Base-by-base conservation (phyloP, 2,329 filamentous ascomycete species). In the Diplodia sapinea region DNA sequence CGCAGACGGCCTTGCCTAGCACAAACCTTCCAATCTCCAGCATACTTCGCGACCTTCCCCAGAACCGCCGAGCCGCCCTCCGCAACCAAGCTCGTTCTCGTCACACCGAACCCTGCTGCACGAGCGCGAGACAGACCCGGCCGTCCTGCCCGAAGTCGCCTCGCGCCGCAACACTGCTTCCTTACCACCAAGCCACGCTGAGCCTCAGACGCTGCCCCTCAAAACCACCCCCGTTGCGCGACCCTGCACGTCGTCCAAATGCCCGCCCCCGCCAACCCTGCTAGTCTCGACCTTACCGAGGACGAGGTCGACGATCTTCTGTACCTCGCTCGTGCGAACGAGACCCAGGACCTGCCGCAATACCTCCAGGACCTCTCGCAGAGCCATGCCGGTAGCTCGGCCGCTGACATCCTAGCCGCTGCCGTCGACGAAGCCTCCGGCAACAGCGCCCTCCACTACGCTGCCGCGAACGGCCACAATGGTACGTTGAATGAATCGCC, bases 261-360 rank as follows among this genome's bases (percentile, higher is more conserved):
- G 59, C 29, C 59, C 43, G 29, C 17, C 43, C n/a, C 47, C 9
- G 11, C 17, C 59, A 51, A 31, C 59, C 43, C 47, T 62, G 56
- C 55, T 31, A 47, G 13, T 17, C 56, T 31, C 15, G 7, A 26
- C 26, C 82, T 94, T 59, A 86, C 87, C 61, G 89, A 91, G 76
- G 94, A 97, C 65, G 88, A 93, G 78, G 90, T 96, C 74, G 94
- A 97, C 78, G 94, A 98, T 80, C 86, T 98, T 71, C 87, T 98
- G 72, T 97, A 97, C 82, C 88, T 92, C 72, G 87, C 93, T 2
- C 91, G 94, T 47, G 85, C 87, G 0, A 93, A 93, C 71, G 94
- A 97, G 70, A 82, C 88, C 68, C 81, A 84, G 20, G 91, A 94
- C 31, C 83, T 98, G 57, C 82, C 85, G 55, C 75, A 80, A 51